phyloP scores from a whole-genome alignment of 768 basidiomycete genomes.

The Russula griseocarnosa region DNA sequence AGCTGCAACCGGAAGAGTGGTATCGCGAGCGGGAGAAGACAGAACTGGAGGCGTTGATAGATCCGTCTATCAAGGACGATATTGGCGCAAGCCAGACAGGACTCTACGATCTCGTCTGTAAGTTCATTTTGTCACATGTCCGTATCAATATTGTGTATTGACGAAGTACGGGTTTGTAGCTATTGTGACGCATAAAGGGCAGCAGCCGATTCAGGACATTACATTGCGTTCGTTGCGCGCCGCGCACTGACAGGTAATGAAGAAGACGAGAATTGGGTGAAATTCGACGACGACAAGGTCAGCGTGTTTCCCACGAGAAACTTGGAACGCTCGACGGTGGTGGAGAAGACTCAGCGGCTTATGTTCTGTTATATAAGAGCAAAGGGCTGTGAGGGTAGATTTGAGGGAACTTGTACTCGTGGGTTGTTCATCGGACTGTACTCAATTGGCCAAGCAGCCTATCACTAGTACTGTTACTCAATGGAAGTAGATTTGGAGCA shows the following conservation, averaged over 20 bases:
- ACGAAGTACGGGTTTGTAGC: slow-evolving; percentile 42
- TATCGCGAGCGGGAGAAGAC: slow-evolving; percentile 61
- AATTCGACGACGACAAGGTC: slow-evolving; percentile 96
- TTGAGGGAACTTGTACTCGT: not conserved
- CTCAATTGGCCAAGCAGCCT: not conserved
- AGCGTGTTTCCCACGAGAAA: slow-evolving; percentile 82
- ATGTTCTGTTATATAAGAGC: slow-evolving; percentile 81
- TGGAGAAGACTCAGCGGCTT: slow-evolving; percentile 85
- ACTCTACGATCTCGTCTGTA: slow-evolving; percentile 88
- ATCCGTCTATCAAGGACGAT: slow-evolving; percentile 59
- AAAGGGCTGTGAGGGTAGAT: slow-evolving; percentile 39
- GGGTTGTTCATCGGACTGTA: slow-evolving; percentile 16
- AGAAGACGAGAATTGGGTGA: slow-evolving; percentile 86
- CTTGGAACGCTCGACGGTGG: slow-evolving; percentile 84
- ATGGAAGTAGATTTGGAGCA: not conserved
- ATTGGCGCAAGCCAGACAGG: slow-evolving; percentile 73
- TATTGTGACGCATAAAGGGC: slow-evolving; percentile 98
- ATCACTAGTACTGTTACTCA: not conserved
- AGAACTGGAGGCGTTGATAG: slow-evolving; percentile 62
- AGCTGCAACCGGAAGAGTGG: slow-evolving; percentile 61
- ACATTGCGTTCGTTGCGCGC: slow-evolving; percentile 72
- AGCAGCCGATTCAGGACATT: slow-evolving; percentile 92
- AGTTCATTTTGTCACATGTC: slow-evolving; percentile 33
- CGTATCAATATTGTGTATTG: slow-evolving; percentile 11
- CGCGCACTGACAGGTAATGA: slow-evolving; percentile 37